Conservation (phyloP, 352 stramenopile genomes). For the Phytophthora pinifolia region DNA sequence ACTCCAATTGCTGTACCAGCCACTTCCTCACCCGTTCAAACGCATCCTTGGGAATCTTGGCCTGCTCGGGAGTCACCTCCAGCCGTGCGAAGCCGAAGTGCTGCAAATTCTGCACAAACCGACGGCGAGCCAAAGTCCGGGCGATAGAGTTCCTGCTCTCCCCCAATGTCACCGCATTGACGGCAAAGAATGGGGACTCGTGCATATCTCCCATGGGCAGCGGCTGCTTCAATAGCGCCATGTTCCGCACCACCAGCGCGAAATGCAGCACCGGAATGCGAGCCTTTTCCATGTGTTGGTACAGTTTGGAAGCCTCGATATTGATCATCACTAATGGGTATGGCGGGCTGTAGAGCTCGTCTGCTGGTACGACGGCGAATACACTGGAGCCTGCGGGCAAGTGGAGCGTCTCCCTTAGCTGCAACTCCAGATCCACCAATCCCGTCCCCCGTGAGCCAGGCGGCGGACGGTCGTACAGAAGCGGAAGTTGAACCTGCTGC, state of each 20-base stretch:
- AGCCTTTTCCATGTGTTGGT: conserved; percentile 37
- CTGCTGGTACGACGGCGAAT: conserved; percentile 70
- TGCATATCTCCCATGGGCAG: conserved; percentile 45
- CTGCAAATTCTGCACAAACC: conserved; percentile 77
- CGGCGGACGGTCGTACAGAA: conserved; percentile 59
- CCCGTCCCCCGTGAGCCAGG: conserved; percentile 41
- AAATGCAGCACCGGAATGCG: conserved; percentile 61
- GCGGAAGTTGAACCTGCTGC: conserved; percentile 57
- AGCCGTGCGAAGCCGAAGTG: conserved; percentile 72
- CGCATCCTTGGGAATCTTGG: conserved; percentile 48
- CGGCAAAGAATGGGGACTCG: conserved; percentile 71
- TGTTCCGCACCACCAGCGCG: conserved; percentile 62
- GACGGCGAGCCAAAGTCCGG: conserved; percentile 48
- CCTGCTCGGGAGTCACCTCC: conserved; percentile 63
- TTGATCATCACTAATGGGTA: conserved; percentile 86
- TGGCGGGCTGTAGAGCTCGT: conserved; percentile 78
- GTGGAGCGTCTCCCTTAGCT: conserved; percentile 60
- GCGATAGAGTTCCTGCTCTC: conserved; percentile 39
- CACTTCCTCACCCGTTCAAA: conserved; percentile 67
- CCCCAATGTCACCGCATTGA: conserved; percentile 44
- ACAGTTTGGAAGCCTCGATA: conserved; percentile 47
- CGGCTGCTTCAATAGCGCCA: conserved; percentile 53
- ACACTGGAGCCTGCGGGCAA: conserved; percentile 59
- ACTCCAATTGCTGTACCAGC: conserved; percentile 50
- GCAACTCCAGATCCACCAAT: conserved; percentile 77